Conservation (phyloP, 768 basidiomycete genomes). For the Hebeloma cylindrosporum region DNA sequence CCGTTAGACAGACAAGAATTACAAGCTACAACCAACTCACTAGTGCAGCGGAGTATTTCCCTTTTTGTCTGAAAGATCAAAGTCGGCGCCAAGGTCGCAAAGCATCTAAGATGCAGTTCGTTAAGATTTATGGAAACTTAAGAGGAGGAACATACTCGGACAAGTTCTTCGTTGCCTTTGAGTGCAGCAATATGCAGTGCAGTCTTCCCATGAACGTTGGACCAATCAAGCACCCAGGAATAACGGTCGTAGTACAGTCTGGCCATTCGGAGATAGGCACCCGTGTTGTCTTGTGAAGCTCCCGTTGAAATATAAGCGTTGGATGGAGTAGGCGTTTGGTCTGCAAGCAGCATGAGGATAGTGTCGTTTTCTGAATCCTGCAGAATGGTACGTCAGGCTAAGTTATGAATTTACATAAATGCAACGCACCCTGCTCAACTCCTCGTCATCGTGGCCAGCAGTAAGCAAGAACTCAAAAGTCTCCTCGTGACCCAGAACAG, state of each 20-base stretch:
- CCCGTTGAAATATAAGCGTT: slow-evolving; percentile 48
- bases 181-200: slow-evolving; percentile 86
- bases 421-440: slow-evolving; percentile 77
- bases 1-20: slow-evolving; percentile 7
- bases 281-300: slow-evolving; percentile 60
- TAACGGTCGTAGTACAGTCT: slow-evolving; percentile 84
- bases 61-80: slow-evolving; percentile 85
- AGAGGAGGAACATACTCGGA: slow-evolving; percentile 55
- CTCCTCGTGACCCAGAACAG: slow-evolving; percentile 84
- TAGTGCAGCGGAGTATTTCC: slow-evolving; percentile 94
- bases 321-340: slow-evolving; percentile 57
- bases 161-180: slow-evolving; percentile 88
- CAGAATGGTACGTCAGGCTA: slow-evolving; percentile 1
- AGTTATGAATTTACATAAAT: slow-evolving; percentile 3
- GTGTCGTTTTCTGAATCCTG: slow-evolving; percentile 94
- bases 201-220: slow-evolving; percentile 86
- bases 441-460: slow-evolving; percentile 90
- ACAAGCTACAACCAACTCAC: slow-evolving; percentile 45
- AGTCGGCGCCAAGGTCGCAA: slow-evolving; percentile 87
- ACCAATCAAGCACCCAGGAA: slow-evolving; percentile 88
- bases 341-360: slow-evolving; percentile 90
- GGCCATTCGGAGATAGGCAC: slow-evolving; percentile 83
- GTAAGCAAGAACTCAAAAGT: slow-evolving; percentile 89
- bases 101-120: slow-evolving; percentile 60
- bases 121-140: slow-evolving; percentile 8